Evolutionary conservation across 208 protist genomes (phyloP), one percentile per base, ranked within the genome.

Genomic region (Kentomonas sorsogonicus): DNA sequence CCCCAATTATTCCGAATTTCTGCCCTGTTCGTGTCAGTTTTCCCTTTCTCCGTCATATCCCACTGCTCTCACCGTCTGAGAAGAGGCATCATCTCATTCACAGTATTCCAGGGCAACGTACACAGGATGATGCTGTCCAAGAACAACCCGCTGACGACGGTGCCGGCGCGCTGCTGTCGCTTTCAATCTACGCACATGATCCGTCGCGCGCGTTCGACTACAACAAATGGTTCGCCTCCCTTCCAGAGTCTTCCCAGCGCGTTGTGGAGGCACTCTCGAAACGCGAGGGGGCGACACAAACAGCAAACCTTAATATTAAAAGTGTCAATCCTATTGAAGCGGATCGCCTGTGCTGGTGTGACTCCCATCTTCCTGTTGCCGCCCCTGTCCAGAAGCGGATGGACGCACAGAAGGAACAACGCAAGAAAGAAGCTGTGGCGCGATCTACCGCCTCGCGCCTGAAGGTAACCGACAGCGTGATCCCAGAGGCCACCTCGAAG

Each of bases 181-280:
- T 91, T 33, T 77, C 78, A 38, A 71, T 91, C 29, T 91, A 82
- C 45, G 74, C 52, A 23, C 83, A 79, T 57, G 74, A 91, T 53
- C 72, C 72, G 6, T 41, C 55, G 16, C 59, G 48, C 13, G 47
- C 61, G 11, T 81, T 59, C 29, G 60, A 82, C 50, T 70, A 77
- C 40, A 41, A 58, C 23, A 53, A 22, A 27, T 89, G 81, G 81
- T 36, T 74, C 27, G 39, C 64, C 7, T 46, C 59, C 13, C 41
- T 85, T 13, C 45, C 69, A 10, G 47, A 43, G 30, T 29, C 53
- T 26, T 25, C 52, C 30, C 65, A 72, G 56, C 66, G 61, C 16
- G 74, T 72, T 10, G 52, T 70, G 5, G 33, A 59, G 16, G n/a
- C 51, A 15, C 66, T 59, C 34, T 27, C 55, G n/a, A 31, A 69